Conservation (phyloP, 257 asterid genomes). For the Ajuga chamaepitys region DNA sequence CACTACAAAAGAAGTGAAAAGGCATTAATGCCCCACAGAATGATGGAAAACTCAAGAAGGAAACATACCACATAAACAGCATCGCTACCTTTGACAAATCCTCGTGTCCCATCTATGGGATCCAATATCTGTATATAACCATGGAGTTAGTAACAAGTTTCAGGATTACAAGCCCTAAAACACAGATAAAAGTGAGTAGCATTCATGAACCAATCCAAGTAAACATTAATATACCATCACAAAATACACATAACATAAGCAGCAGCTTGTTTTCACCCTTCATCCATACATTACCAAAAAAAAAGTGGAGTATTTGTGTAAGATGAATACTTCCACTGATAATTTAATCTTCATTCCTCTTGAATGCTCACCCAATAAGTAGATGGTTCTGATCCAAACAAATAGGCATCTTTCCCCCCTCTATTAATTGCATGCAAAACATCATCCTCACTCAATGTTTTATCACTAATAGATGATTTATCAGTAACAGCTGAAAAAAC, state of each 20-base stretch:
- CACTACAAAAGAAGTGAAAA: conserved; percentile 7
- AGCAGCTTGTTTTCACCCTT: neutral
- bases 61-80: conserved; percentile 93
- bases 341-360: neutral
- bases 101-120: conserved; percentile 96
- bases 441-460: conserved; percentile 40
- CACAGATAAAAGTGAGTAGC: neutral
- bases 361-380: conserved; percentile 78
- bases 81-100: conserved; percentile 80
- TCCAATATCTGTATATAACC: conserved; percentile 67
- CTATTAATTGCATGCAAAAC: conserved; percentile 78
- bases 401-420: conserved; percentile 75
- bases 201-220: neutral
- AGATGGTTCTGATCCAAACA: conserved; percentile 62
- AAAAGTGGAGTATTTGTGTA: no score
- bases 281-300: neutral
- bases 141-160: conserved; percentile 9
- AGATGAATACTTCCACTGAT: neutral
- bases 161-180: neutral
- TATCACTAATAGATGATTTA: conserved; percentile 33
- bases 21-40: conserved; percentile 1
- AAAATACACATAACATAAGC: neutral
- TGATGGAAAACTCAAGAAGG: conserved; percentile 8
- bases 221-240: neutral
- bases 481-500: conserved; percentile 54